These are phyloP conservation scores for Petunia axillaris DNA, from an alignment of 257 asterid genomes.

Conservation along the genomic window DNA sequence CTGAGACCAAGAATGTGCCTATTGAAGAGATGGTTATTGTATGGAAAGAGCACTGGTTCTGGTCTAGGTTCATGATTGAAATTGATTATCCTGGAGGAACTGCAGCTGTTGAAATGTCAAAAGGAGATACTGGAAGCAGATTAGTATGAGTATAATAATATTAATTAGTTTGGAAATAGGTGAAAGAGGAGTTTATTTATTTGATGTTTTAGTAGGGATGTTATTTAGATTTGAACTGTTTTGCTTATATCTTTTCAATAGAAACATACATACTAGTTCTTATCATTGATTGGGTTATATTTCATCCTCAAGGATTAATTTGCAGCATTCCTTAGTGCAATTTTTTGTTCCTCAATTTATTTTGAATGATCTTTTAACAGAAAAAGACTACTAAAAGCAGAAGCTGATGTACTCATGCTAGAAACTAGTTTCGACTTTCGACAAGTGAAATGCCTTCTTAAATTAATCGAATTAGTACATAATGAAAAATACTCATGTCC, in stretches of 20 bases:
- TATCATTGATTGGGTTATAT: too few species aligned
- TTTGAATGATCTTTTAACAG: too few species aligned
- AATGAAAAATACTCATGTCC: too few species aligned
- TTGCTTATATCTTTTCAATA: neutral
- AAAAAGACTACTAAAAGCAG: too few species aligned
- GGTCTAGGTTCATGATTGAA: slow-evolving; percentile 59
- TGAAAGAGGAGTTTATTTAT: neutral
- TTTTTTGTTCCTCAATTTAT: too few species aligned
- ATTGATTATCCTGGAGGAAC: slow-evolving; percentile 38
- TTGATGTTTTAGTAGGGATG: neutral
- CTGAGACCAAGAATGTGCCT: slow-evolving; percentile 84
- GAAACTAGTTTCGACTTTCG: too few species aligned
- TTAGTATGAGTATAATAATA: slow-evolving; percentile 30
- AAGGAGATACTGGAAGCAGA: slow-evolving; percentile 12
- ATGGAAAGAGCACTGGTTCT: slow-evolving; percentile 85
- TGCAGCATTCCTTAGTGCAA: too few species aligned
- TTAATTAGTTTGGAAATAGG: neutral
- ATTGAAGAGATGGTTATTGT: slow-evolving; percentile 78
- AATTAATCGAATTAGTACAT: too few species aligned
- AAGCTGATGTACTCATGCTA: too few species aligned
- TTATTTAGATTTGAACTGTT: neutral
- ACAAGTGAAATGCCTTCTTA: too few species aligned
- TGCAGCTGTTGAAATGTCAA: slow-evolving; percentile 22
- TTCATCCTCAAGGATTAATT: too few species aligned
- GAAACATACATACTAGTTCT: neutral